A percentile compares a stretch with the other conserved stretches of the same genome.
These are phyloP conservation scores for Trichosporon coremiiforme DNA, from an alignment of 1,284 basidiomycete species.

Conservation along the genomic window DNA sequence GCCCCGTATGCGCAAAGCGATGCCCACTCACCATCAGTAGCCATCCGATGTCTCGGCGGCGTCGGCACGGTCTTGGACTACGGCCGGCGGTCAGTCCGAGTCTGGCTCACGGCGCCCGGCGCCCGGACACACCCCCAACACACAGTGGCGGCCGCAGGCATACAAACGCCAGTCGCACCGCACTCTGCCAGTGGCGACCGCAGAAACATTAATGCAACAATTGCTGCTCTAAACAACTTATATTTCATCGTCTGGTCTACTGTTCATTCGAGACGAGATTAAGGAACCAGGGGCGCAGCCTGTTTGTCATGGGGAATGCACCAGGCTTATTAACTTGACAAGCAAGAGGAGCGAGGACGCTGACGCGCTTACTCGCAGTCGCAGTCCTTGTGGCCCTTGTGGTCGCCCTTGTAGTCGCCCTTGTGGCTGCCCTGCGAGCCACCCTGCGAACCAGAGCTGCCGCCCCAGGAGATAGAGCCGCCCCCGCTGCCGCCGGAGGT, in stretches of 20 bases:
- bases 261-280: conserved; percentile 1
- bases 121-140: too few relatives aligned
- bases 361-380: conserved; percentile 3
- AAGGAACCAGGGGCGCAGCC: not conserved
- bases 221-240: not conserved
- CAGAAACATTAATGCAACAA: too few relatives aligned
- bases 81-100: too few relatives aligned
- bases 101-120: too few relatives aligned
- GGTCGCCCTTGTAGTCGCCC: not conserved
- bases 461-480: conserved; percentile 2
- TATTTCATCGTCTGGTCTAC: not conserved
- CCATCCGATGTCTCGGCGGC: too few relatives aligned
- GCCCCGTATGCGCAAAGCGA: not conserved
- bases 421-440: not conserved
- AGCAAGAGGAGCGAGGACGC: not conserved
- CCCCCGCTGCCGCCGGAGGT: not conserved
- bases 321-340: too few relatives aligned
- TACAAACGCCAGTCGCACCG: too few relatives aligned
- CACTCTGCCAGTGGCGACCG: too few relatives aligned
- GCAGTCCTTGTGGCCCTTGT: conserved; percentile 14
- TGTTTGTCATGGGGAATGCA: too few relatives aligned
- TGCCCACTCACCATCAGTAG: not conserved
- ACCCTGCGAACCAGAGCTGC: not conserved
- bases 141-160: too few relatives aligned
- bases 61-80: too few relatives aligned